Base-by-base conservation (phyloP, 148 eudicot genomes). In the Heliamphora exappendiculata region DNA sequence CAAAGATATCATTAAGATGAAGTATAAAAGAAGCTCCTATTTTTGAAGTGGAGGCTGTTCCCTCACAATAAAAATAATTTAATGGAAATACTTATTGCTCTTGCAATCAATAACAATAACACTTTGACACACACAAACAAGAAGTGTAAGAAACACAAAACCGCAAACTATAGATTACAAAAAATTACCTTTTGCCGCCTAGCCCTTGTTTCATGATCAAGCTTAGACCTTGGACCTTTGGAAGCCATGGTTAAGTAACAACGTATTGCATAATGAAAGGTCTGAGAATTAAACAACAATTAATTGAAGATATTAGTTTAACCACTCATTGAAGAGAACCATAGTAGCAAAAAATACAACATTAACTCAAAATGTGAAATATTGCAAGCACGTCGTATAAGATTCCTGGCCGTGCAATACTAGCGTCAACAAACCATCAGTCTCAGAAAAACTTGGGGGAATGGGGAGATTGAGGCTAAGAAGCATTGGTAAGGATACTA, bases 211-310 rank as follows among this genome's bases (percentile, higher is more conserved):
- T 95, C 99, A 81, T 95, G 94, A 79, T 95, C 99, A 85, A 89
- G 89, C 82, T 89, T 95, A 49, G 93, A 91, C 86, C 96, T 90
- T 70, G 91, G 96, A 77, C 97, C 98, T 89, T 91, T 95, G 42
- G 98, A 95, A 84, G 97, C 97, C 98, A 95, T 95, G 74, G 29
- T 79, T 73, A 76, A 71, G 81, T 69, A 54, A 47, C 66, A 75
- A 75, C 29, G 14, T 57, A 29, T 59, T 75, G n/a, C 82, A 75
- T 75, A 75, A 34, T 16, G 20, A 34, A 37, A 79, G 37, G 22
- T 67, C 77, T 73, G 74, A 13, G 47, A n/a, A 79, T 29, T 60
- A 9, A 4, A 72, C 34, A 45, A 75, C 20, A 42, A 37, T 7
- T n/a, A 16, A 39, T 7, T 28, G 42, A 41, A 41, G 69, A 45